Base-by-base conservation (phyloP, 495 filamentous ascomycete species). In the Penicillium ochrochloron region DNA sequence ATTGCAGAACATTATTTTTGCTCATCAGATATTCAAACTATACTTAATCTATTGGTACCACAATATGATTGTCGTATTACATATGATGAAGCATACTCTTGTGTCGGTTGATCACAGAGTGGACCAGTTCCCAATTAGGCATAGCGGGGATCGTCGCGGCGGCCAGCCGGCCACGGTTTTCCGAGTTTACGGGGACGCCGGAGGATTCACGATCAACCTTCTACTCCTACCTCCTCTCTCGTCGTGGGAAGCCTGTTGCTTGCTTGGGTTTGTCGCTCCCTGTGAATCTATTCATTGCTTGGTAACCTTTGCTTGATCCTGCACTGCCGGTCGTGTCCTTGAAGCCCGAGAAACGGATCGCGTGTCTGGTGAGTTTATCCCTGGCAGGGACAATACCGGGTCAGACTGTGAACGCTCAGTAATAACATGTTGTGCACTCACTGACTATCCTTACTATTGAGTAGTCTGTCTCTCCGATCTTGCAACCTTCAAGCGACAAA, bases 301-400 rank as follows among this genome's bases (percentile, higher is more conserved):
- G 3, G 23, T 41, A 19, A 23, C 42, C 21, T 58, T 15, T 54
- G 6, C 31, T 41, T 19, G 25, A 29, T 33, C 37, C 14, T 37
- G 19, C 12, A 14, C 48, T 33, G 37, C 17, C 48, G 21, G 44
- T 55, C 64, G 55, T 29, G 55, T 60, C 50, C 14, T 48, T 25
- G 55, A 42, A 58, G 55, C 34, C 46, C 25, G 52, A 54, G 7
- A 11, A 52, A 29, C 56, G 31, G 60, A 67, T 72, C 66, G 64
- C 64, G 69, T 66, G 56, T 64, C 55, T 66, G 21, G 70, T 73
- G 64, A 68, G 64, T 73, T 65, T 33, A 33, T 33, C 31, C 31
- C 31, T 33, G 67, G 72, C 73, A 39, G 57, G 25, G 37, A 25
- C 23, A 44, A 48, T 25, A 11, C 10, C 23, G 8, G 17, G n/a